Evolutionary conservation across 2,329 filamentous ascomycete species (phyloP).

Genomic region (Intubia oerlemansii): DNA sequence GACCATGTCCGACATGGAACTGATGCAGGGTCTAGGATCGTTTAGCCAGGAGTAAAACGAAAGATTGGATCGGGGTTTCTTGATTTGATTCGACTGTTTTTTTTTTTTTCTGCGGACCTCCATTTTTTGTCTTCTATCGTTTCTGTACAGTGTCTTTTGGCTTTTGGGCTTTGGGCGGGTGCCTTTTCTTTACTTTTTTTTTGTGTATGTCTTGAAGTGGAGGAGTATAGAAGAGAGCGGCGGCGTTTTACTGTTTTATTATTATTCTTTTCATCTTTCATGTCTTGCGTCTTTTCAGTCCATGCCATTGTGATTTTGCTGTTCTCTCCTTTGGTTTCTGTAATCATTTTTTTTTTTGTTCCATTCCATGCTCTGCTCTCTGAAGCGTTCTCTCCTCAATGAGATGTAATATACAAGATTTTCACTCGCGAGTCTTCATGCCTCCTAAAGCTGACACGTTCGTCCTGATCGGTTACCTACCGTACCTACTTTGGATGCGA

Average conservation of each 20-base stretch:
- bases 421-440: too few relatives aligned
- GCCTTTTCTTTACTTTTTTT: neutral
- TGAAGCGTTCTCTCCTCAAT: too few relatives aligned
- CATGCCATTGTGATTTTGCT: too few relatives aligned
- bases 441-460: too few relatives aligned
- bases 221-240: too few relatives aligned
- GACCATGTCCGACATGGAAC: slow-evolving; percentile 46
- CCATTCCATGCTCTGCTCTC: neutral
- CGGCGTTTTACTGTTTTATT: neutral
- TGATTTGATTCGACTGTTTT: neutral
- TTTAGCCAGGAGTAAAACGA: slow-evolving; percentile 18
- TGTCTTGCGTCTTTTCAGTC: too few relatives aligned
- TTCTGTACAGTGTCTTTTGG: neutral
- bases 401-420: too few relatives aligned
- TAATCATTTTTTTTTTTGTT: neutral
- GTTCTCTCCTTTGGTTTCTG: too few relatives aligned
- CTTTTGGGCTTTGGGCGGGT: too few relatives aligned
- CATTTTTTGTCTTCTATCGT: neutral
- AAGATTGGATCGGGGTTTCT: neutral
- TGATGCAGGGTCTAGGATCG: slow-evolving; percentile 22
- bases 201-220: too few relatives aligned
- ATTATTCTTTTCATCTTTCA: neutral
- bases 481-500: too few relatives aligned
- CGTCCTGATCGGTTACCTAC: too few relatives aligned
- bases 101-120: neutral